Percentiles rank a stretch among this genome's conserved stretches.
Evolutionary conservation across 108 stramenopile species (phyloP).

Genomic region (Epithemia pelagica): DNA sequence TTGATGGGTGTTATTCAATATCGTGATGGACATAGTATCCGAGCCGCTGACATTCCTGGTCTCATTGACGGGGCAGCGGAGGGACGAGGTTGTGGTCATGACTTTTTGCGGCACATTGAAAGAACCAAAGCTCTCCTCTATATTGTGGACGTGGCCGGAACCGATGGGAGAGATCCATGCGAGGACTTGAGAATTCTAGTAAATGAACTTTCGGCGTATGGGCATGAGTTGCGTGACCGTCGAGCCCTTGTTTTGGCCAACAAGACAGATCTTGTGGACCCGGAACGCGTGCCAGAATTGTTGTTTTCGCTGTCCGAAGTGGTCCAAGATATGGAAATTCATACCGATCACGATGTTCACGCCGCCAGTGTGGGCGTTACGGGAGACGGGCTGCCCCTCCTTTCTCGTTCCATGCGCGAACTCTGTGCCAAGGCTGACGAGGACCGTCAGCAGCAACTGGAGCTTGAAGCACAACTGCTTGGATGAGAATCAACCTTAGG

Average conservation of each 20-base stretch:
- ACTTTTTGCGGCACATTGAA: slow-evolving; percentile 92
- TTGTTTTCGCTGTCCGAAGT: slow-evolving; percentile 31
- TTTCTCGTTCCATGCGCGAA: slow-evolving; percentile 53
- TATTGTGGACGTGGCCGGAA: slow-evolving; percentile 77
- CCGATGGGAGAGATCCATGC: slow-evolving; percentile 62
- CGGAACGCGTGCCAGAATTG: slow-evolving; percentile 39
- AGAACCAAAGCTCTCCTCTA: slow-evolving; percentile 76
- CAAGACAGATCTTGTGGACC: slow-evolving; percentile 71
- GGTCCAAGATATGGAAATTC: slow-evolving; percentile 56
- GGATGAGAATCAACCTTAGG: too few relatives aligned
- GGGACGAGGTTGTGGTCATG: slow-evolving; percentile 91
- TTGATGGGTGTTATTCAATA: slow-evolving; percentile 86
- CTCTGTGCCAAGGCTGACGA: slow-evolving; percentile 15
- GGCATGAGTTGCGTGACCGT: slow-evolving; percentile 56
- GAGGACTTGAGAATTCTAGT: slow-evolving; percentile 59
- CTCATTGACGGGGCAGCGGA: slow-evolving; percentile 92
- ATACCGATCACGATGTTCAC: slow-evolving; percentile 46
- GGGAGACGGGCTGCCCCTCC: slow-evolving; percentile 55
- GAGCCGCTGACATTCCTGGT: slow-evolving; percentile 95
- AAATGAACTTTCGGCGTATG: slow-evolving; percentile 66
- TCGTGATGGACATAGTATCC: slow-evolving; percentile 65
- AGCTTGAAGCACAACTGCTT: too few relatives aligned
- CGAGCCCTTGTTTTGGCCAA: slow-evolving; percentile 76
- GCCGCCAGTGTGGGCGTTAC: slow-evolving; percentile 81
- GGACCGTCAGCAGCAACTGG: not conserved